A percentile compares a stretch with the other conserved stretches of the same genome.
These are phyloP conservation scores for Colletotrichum sp. DNA, from an alignment of 2,329 filamentous ascomycete genomes.

Conservation along the genomic window DNA sequence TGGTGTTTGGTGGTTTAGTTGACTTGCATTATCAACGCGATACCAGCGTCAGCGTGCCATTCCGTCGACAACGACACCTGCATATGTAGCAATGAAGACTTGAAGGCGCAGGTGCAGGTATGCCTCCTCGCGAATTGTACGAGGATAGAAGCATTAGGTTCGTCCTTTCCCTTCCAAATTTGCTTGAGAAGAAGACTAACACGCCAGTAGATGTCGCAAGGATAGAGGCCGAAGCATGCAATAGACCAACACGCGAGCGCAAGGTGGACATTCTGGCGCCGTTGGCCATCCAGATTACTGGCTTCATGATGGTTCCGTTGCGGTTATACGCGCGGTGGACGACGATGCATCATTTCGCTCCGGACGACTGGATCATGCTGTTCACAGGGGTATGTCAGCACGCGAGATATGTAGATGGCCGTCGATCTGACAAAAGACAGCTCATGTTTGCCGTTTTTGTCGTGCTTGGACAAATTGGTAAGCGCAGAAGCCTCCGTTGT, in stretches of 20 bases:
- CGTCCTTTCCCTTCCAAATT: background rate
- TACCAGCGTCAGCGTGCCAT: constrained; percentile 28
- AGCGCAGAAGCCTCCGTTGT: background rate
- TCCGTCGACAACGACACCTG: constrained; percentile 29
- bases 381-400: constrained; percentile 32
- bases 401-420: background rate
- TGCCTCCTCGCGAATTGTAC: constrained; percentile 31
- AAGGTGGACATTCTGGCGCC: constrained; percentile 35
- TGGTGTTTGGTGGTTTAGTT: constrained; percentile 18
- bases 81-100: constrained; percentile 28
- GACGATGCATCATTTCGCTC: constrained; percentile 31
- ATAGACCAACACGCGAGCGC: constrained; percentile 32
- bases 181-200: constrained; percentile 6
- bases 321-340: constrained; percentile 42
- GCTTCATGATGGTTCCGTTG: constrained; percentile 36
- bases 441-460: constrained; percentile 36
- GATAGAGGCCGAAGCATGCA: constrained; percentile 37
- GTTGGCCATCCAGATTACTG: constrained; percentile 39
- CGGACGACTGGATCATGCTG: constrained; percentile 46
- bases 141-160: constrained; percentile 30
- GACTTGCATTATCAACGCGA: constrained; percentile 24
- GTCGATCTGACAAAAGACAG: constrained; percentile 11
- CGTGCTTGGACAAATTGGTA: constrained; percentile 35
- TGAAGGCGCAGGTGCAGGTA: constrained; percentile 21
- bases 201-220: constrained; percentile 31